These are phyloP conservation scores for Botryotinia convoluta DNA, from an alignment of 2,329 filamentous ascomycete species.

Conservation along the genomic window DNA sequence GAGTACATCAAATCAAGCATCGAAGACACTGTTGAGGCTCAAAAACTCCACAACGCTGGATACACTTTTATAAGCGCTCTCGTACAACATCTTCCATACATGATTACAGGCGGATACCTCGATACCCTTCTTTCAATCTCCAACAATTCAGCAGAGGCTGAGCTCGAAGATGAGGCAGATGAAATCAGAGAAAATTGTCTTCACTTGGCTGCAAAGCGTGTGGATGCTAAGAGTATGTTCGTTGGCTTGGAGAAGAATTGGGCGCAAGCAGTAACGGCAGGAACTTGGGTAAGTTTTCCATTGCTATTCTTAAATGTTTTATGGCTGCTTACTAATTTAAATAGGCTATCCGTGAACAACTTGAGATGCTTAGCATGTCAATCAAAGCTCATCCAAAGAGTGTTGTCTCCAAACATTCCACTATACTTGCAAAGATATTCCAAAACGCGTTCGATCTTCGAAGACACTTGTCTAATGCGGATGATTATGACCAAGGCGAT, in stretches of 20 bases:
- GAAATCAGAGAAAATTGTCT: slow-evolving; percentile 68
- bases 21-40: slow-evolving; percentile 49
- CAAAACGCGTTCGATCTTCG: slow-evolving; percentile 63
- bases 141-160: slow-evolving; percentile 64
- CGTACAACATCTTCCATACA: slow-evolving; percentile 81
- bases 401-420: slow-evolving; percentile 71
- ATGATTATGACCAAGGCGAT: slow-evolving; percentile 42
- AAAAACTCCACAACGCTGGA: slow-evolving; percentile 74
- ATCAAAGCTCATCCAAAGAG: slow-evolving; percentile 78
- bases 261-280: slow-evolving; percentile 58
- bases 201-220: slow-evolving; percentile 70
- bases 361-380: slow-evolving; percentile 66
- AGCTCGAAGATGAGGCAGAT: slow-evolving; percentile 59
- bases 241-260: slow-evolving; percentile 71
- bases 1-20: slow-evolving; percentile 67
- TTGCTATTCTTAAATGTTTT: neutral
- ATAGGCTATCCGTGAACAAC: slow-evolving; percentile 64
- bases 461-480: slow-evolving; percentile 50
- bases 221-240: slow-evolving; percentile 76
- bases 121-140: slow-evolving; percentile 70
- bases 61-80: slow-evolving; percentile 78
- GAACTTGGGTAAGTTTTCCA: slow-evolving; percentile 55
- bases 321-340: slow-evolving; percentile 26
- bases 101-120: slow-evolving; percentile 75
- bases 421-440: slow-evolving; percentile 64